These are phyloP conservation scores for Russula sp. DNA, from an alignment of 768 basidiomycete species.

Conservation along the genomic window DNA sequence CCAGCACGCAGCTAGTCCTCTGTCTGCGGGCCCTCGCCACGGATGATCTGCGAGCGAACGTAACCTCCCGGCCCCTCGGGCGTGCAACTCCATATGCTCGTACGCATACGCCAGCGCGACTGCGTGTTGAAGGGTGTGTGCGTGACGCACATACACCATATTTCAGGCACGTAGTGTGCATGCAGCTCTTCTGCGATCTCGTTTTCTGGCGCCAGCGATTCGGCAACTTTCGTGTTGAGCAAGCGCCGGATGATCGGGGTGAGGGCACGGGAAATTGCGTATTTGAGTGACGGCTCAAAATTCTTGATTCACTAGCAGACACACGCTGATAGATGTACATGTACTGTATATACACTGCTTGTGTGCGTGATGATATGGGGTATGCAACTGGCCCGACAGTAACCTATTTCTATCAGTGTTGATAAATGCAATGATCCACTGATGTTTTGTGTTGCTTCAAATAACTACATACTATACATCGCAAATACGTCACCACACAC, in stretches of 20 bases:
- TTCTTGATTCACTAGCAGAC: no score
- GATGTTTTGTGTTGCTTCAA: no score
- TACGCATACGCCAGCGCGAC: conserved; percentile 39
- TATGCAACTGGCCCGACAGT: no score
- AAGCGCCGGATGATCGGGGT: neutral
- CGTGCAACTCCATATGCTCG: neutral
- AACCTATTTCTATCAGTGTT: no score
- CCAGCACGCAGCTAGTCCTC: neutral
- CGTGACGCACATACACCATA: neutral
- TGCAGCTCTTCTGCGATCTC: neutral
- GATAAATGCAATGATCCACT: no score
- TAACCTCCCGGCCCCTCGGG: neutral
- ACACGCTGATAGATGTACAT: no score
- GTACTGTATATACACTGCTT: no score
- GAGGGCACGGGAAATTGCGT: conserved; percentile 4
- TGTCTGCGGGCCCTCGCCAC: neutral
- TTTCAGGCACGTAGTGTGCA: neutral
- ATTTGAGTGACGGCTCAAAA: no score
- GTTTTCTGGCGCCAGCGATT: neutral
- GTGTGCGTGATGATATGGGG: no score
- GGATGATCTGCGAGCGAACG: neutral
- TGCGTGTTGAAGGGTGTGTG: conserved; percentile 58
- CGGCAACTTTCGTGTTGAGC: neutral
- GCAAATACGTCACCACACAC: no score
- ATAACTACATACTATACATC: no score